Evolutionary conservation across 768 basidiomycete genomes (phyloP).

Genomic region (Mycena indigotica): DNA sequence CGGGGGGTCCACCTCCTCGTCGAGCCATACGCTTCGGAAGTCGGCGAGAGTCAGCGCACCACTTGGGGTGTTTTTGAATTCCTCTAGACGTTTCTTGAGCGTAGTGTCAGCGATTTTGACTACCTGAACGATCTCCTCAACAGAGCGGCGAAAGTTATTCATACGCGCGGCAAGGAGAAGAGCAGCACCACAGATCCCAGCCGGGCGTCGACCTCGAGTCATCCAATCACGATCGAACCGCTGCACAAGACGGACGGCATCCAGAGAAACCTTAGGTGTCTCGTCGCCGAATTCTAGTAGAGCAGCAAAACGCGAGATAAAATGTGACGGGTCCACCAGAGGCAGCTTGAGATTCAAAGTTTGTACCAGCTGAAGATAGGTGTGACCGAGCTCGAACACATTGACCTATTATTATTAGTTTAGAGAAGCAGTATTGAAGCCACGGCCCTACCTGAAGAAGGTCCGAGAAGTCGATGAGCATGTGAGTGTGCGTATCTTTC

Average conservation of each 20-base stretch:
- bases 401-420: constrained; percentile 65
- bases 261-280: constrained; percentile 86
- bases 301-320: constrained; percentile 92
- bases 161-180: constrained; percentile 94
- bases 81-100: constrained; percentile 87
- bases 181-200: constrained; percentile 96
- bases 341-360: constrained; percentile 83
- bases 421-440: not conserved
- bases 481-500: constrained; percentile 88
- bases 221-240: constrained; percentile 98
- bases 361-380: constrained; percentile 92
- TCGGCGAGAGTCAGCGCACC: constrained; percentile 85
- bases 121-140: constrained; percentile 97
- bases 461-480: constrained; percentile 99
- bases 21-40: constrained; percentile 88
- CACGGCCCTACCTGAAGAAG: constrained; percentile 68
- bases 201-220: constrained; percentile 90
- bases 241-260: constrained; percentile 90
- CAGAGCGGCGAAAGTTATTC: constrained; percentile 93
- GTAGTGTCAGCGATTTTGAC: constrained; percentile 99
- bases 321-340: constrained; percentile 93
- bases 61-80: constrained; percentile 90
- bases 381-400: constrained; percentile 95
- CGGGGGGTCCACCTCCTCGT: constrained; percentile 90
- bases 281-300: constrained; percentile 96